These are phyloP conservation scores for Hirschioporus abietinus DNA, from an alignment of 768 basidiomycete species.

Conservation along the genomic window DNA sequence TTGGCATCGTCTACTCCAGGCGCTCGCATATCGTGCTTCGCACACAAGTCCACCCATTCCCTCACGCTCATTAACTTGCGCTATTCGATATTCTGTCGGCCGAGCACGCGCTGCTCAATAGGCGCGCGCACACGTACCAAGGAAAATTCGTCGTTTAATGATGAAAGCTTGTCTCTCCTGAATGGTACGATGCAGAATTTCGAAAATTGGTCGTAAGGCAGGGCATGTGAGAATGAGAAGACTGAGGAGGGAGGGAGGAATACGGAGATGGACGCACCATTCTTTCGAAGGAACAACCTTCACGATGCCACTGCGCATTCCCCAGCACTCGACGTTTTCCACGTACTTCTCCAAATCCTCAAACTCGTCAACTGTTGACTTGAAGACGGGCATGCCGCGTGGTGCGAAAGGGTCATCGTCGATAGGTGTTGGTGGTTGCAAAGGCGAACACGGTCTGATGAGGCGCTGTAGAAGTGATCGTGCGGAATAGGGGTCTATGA, in stretches of 20 bases:
- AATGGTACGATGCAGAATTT: too few relatives aligned
- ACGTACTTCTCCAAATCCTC: slow-evolving; percentile 88
- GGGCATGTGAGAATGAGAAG: slow-evolving; percentile 13
- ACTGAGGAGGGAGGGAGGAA: slow-evolving; percentile 10
- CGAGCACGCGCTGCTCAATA: slow-evolving; percentile 91
- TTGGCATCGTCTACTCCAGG: slow-evolving; percentile 70
- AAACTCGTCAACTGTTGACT: slow-evolving; percentile 89
- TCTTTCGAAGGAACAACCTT: slow-evolving; percentile 95
- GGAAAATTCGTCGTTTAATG: slow-evolving; percentile 64
- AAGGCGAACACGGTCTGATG: too few relatives aligned
- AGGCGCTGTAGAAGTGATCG: too few relatives aligned
- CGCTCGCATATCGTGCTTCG: slow-evolving; percentile 63
- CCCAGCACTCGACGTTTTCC: slow-evolving; percentile 85
- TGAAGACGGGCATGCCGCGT: slow-evolving; percentile 95
- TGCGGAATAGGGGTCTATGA: too few relatives aligned
- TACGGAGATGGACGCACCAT: too few relatives aligned
- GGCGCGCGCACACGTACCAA: slow-evolving; percentile 79
- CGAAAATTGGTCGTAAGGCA: slow-evolving; percentile 15
- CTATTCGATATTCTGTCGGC: slow-evolving; percentile 89
- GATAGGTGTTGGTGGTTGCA: slow-evolving; percentile 19
- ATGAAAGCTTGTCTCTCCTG: slow-evolving; percentile 71
- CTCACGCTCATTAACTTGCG: slow-evolving; percentile 76
- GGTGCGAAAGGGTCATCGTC: slow-evolving; percentile 73
- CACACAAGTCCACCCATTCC: slow-evolving; percentile 81
- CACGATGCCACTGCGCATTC: slow-evolving; percentile 83